phyloP scores from a whole-genome alignment of 208 protist genomes.

The Jaenimonas drosophilae region DNA sequence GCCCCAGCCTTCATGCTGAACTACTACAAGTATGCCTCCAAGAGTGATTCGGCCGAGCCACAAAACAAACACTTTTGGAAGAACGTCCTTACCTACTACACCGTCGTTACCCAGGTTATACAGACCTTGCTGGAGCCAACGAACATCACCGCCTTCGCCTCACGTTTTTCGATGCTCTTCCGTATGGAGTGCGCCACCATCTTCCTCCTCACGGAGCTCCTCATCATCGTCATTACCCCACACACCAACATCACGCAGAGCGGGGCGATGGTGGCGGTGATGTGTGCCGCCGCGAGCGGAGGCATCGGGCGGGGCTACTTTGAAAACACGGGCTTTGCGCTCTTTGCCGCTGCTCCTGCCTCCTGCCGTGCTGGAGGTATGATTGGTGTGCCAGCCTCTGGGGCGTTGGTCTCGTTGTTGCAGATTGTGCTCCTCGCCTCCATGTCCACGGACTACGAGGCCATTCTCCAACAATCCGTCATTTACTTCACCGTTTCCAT shows the following conservation, averaged over 20 bases:
- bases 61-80: conserved; percentile 39
- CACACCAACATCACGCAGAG: conserved; percentile 20
- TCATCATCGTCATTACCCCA: conserved; percentile 50
- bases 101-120: conserved; percentile 58
- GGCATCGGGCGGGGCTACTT: conserved; percentile 67
- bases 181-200: conserved; percentile 32
- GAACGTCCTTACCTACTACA: conserved; percentile 73
- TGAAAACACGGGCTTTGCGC: conserved; percentile 84
- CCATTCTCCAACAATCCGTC: conserved; percentile 35
- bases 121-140: conserved; percentile 64
- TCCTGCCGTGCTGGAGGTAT: conserved; percentile 67
- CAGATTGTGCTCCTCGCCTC: conserved; percentile 63
- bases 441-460: conserved; percentile 41
- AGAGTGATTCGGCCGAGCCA: conserved; percentile 17
- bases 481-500: conserved; percentile 73
- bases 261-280: conserved; percentile 50
- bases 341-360: conserved; percentile 65
- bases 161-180: conserved; percentile 59
- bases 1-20: conserved; percentile 80
- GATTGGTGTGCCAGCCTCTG: conserved; percentile 47
- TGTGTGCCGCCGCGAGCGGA: conserved; percentile 55
- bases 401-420: conserved; percentile 50
- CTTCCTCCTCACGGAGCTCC: conserved; percentile 49
- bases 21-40: conserved; percentile 66
- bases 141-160: conserved; percentile 62